Conservation (phyloP, 2,329 filamentous ascomycete genomes). For the Botryosphaeria dothidea region DNA sequence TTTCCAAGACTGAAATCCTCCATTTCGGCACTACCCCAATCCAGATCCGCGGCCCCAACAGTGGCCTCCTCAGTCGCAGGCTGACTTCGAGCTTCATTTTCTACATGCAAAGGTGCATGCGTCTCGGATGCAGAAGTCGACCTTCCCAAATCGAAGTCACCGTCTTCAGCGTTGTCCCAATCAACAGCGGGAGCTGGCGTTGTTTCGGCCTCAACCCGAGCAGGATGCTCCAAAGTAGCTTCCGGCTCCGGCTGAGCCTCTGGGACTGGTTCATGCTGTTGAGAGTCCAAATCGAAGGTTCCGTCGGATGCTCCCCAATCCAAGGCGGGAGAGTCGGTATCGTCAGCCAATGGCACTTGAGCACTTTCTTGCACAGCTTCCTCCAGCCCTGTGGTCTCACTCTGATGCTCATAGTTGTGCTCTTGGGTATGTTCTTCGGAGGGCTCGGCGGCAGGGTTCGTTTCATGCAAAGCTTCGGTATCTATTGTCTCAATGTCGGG, state of each 20-base stretch:
- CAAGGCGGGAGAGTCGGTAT: conserved; percentile 38
- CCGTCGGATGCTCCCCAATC: conserved; percentile 21
- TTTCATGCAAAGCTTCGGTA: conserved; percentile 20
- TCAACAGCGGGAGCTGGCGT: conserved; percentile 27
- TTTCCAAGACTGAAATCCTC: conserved; percentile 15
- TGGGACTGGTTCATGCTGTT: neutral
- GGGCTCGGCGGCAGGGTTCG: conserved; percentile 22
- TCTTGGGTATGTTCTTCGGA: conserved; percentile 27
- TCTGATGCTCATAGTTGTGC: conserved; percentile 49
- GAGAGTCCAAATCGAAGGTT: conserved; percentile 10
- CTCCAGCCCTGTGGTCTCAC: conserved; percentile 46
- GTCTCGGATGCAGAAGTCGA: neutral
- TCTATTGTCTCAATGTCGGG: conserved; percentile 20
- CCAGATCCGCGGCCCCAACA: neutral
- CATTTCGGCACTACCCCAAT: conserved; percentile 22
- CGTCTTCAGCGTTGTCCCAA: conserved; percentile 36
- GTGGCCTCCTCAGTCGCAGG: conserved; percentile 23
- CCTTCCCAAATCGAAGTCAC: conserved; percentile 27
- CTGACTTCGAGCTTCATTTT: neutral
- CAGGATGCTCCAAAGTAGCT: neutral
- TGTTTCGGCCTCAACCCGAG: neutral
- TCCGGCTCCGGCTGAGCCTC: neutral
- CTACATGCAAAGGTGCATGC: neutral
- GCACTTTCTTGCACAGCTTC: conserved; percentile 47
- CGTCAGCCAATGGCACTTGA: conserved; percentile 42